Evolutionary conservation across 1,284 basidiomycete species (phyloP), one percentile per base, ranked within the genome.

Genomic region (Meira nashicola): DNA sequence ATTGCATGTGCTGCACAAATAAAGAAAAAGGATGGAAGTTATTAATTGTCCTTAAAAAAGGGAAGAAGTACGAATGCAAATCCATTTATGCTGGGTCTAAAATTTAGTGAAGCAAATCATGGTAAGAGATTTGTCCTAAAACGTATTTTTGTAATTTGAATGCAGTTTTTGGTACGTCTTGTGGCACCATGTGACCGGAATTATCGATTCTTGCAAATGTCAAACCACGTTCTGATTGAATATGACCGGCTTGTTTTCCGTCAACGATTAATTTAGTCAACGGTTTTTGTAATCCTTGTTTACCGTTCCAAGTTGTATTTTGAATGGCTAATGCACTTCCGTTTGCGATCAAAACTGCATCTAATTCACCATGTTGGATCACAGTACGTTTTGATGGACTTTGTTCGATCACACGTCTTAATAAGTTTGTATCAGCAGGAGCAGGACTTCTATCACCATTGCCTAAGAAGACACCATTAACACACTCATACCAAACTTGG

Each of bases 281-380:
- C n/a, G 68, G 65, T 11, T 57, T 59, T 41, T 70, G 66, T 66
- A 78, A 76, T 25, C 76, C 76, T 62, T 71, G 73, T 25, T 55
- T 28, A 6, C 67, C 66, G 21, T 41, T 21, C 73, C 73, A 78
- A 15, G 76, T 76, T 67, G 71, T 69, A 63, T 77, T 77, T 46
- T 76, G 74, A 49, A 76, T 71, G 10, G 59, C 60, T 6, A 76
- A 67, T 1, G 65, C 50, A 0, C 62, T 63, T 10, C 74, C 74
- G 49, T 74, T 72, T 19, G 68, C 58, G 14, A 74, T 57, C 11
- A 74, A 63, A 6, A 74, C 54, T 57, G 61, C 65, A 59, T 76
- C 72, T 39, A 63, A 65, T 46, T 63, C 46, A 14, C 73, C 73
- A 52, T 76, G 72, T n/a, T 66, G 68, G 25, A 76, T 68, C 19